These are phyloP conservation scores for Geotrichum macrosporum DNA, from an alignment of 1,139 yeast species.

Conservation along the genomic window DNA sequence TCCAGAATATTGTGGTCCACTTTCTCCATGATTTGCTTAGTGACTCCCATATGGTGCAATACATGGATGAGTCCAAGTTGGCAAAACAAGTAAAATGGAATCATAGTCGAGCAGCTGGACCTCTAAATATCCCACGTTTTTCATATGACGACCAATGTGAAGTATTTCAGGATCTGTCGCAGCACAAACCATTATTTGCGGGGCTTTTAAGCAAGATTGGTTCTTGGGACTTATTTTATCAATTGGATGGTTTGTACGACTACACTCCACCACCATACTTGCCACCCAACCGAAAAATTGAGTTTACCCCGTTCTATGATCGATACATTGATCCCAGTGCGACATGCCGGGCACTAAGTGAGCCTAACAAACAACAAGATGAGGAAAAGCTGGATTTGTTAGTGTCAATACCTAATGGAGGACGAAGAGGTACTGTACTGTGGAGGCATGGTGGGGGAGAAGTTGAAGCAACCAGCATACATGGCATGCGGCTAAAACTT, in stretches of 20 bases:
- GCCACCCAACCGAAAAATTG: conserved; percentile 2
- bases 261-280: conserved; percentile 30
- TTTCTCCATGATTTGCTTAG: conserved; percentile 3
- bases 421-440: conserved; percentile 16
- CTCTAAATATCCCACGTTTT: conserved; percentile 8
- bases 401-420: conserved; percentile 15
- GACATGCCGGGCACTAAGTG: conserved; percentile 11
- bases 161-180: not conserved
- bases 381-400: conserved; percentile 10
- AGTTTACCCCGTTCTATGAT: conserved; percentile 8
- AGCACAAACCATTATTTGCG: not conserved
- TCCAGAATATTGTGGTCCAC: too few species aligned
- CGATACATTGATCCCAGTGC: conserved; percentile 16
- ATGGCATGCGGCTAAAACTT: conserved; percentile 23
- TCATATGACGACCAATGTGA: conserved; percentile 17
- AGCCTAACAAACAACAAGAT: conserved; percentile 7
- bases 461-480: conserved; percentile 22
- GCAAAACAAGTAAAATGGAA: not conserved
- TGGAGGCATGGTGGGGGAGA: conserved; percentile 17
- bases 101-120: not conserved
- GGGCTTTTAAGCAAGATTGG: conserved; percentile 30
- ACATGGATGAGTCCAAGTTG: not conserved
- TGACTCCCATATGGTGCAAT: conserved; percentile 1
- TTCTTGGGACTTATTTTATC: conserved; percentile 38
- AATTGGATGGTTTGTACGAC: conserved; percentile 31